Conservation (phyloP, 805 yeast species). For the Zygosaccharomyces rouxii region DNA sequence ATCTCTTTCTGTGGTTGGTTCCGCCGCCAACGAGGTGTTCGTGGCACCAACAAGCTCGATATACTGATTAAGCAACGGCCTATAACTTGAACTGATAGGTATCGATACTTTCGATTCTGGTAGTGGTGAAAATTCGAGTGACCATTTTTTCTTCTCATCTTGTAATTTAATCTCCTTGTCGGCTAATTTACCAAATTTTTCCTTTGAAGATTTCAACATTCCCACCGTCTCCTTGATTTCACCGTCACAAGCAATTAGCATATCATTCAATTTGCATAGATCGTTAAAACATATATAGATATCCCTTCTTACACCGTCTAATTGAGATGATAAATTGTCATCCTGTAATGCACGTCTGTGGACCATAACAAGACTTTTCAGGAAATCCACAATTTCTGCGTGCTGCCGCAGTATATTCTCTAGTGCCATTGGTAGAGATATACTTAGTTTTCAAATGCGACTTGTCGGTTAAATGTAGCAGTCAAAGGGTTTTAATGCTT, state of each 20-base stretch:
- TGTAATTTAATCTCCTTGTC: constrained; percentile 11
- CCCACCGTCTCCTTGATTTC: constrained; percentile 23
- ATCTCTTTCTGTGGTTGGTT: not conserved
- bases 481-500: not conserved
- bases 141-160: constrained; percentile 12
- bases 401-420: constrained; percentile 27
- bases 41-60: constrained; percentile 25
- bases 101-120: constrained; percentile 2
- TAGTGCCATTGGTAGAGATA: constrained; percentile 6
- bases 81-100: constrained; percentile 18
- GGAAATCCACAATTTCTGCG: constrained; percentile 21
- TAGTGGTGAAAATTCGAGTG: not conserved
- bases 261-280: constrained; percentile 23
- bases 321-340: constrained; percentile 13
- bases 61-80: constrained; percentile 21
- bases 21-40: constrained; percentile 20
- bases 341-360: constrained; percentile 24
- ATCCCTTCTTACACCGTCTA: constrained; percentile 26
- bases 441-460: not conserved
- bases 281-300: constrained; percentile 30
- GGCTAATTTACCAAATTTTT: constrained; percentile 13
- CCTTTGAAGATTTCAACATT: constrained; percentile 10
- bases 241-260: constrained; percentile 27
- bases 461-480: not conserved
- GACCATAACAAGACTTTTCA: constrained; percentile 17